Evolutionary conservation across 2,329 filamentous ascomycete genomes (phyloP).

Genomic region (Fusarium sp.): DNA sequence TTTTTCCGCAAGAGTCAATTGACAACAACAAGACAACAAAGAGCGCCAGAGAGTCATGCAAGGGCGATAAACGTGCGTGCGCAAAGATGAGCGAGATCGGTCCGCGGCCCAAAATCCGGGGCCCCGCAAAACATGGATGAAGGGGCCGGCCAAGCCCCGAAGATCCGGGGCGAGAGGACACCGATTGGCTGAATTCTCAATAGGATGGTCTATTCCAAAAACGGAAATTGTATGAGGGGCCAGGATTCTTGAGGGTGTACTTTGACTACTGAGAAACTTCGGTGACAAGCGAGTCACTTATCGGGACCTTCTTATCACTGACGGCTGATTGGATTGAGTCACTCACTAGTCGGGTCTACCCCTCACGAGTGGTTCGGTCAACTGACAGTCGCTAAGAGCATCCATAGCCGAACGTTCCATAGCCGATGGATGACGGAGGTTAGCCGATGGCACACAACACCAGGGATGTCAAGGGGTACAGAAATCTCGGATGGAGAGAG

Average conservation of each 20-base stretch:
- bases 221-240: not conserved
- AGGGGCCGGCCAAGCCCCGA: not conserved
- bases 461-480: not conserved
- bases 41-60: not conserved
- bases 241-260: not conserved
- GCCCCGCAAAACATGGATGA: not conserved
- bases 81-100: not conserved
- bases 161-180: not conserved
- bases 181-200: not conserved
- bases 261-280: not conserved
- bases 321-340: fast-evolving
- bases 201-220: not conserved
- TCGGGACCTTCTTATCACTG: fast-evolving
- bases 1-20: not conserved
- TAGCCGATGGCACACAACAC: not conserved
- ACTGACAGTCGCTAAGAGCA: not conserved
- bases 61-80: not conserved
- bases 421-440: not conserved
- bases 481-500: not conserved
- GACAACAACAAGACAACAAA: not conserved
- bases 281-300: not conserved
- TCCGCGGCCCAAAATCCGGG: not conserved
- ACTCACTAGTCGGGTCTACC: not conserved
- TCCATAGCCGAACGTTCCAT: not conserved
- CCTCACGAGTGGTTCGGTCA: not conserved